Conservation (phyloP, 2,329 filamentous ascomycete species). For the Bretziella fagacearum region DNA sequence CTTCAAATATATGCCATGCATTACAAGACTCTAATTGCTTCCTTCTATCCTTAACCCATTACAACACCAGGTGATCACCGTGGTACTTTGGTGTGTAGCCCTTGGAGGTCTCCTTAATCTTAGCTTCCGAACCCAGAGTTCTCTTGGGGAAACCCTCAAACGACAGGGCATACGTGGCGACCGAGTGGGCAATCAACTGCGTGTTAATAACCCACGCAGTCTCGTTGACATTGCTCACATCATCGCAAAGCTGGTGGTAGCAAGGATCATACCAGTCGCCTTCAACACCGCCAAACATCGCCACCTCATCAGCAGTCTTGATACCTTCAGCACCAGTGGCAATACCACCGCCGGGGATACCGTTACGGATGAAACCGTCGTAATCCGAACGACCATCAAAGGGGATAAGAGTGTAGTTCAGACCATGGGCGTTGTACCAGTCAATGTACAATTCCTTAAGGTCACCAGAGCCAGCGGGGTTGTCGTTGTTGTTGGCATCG, state of each 20-base stretch:
- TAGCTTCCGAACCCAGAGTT: slow-evolving; percentile 20
- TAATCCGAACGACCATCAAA: slow-evolving; percentile 74
- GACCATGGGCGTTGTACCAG: slow-evolving; percentile 44
- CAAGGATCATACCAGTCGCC: slow-evolving; percentile 42
- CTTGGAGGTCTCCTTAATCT: slow-evolving; percentile 16
- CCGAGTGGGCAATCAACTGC: slow-evolving; percentile 52
- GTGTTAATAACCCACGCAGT: slow-evolving; percentile 46
- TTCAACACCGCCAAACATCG: slow-evolving; percentile 53
- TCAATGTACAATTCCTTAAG: slow-evolving; percentile 50
- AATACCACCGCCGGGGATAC: slow-evolving; percentile 58
- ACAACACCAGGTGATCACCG: slow-evolving; percentile 31
- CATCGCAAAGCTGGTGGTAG: slow-evolving; percentile 47
- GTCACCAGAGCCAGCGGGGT: slow-evolving; percentile 54
- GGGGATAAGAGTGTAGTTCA: slow-evolving; percentile 52
- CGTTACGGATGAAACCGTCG: slow-evolving; percentile 54
- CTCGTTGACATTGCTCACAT: slow-evolving; percentile 38
- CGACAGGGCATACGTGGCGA: slow-evolving; percentile 51
- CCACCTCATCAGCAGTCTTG: slow-evolving; percentile 51
- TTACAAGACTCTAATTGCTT: no score
- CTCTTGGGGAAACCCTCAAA: slow-evolving; percentile 49
- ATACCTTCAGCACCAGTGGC: slow-evolving; percentile 62
- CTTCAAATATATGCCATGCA: no score
- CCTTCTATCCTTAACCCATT: slow-evolving; percentile 14
- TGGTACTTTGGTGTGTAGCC: slow-evolving; percentile 31
- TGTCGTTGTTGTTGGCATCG: slow-evolving; percentile 51